Conservation (phyloP, 257 asterid genomes). For the Nyctanthes arbortristis region DNA sequence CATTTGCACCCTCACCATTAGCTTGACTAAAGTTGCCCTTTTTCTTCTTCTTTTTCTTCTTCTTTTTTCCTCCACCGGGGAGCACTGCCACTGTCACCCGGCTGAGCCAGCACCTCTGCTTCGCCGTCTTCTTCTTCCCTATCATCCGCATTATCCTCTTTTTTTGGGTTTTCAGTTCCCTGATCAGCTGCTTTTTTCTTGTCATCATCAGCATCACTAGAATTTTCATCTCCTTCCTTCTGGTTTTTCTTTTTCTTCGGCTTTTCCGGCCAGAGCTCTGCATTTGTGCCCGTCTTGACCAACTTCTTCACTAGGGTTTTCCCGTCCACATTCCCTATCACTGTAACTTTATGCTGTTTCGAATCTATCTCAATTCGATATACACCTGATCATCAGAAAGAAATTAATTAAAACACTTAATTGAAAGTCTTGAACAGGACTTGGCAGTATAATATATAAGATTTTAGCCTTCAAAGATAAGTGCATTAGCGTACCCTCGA, state of each 20-base stretch:
- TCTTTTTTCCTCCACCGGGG: slow-evolving; percentile 19
- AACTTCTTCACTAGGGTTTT: slow-evolving; percentile 60
- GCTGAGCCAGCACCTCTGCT: slow-evolving; percentile 15
- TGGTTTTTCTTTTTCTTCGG: slow-evolving; percentile 22
- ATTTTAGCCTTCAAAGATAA: background rate
- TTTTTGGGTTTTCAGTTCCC: slow-evolving; percentile 27
- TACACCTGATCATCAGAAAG: slow-evolving; percentile 44
- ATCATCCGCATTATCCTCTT: slow-evolving; percentile 16
- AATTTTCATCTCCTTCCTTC: slow-evolving; percentile 24
- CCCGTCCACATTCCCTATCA: slow-evolving; percentile 58
- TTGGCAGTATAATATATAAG: no score
- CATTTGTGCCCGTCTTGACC: slow-evolving; percentile 51
- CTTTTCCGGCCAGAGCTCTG: slow-evolving; percentile 53
- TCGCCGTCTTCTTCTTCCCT: slow-evolving; percentile 36
- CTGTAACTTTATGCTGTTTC: slow-evolving; percentile 58
- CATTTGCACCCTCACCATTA: slow-evolving; percentile 30
- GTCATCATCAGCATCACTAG: slow-evolving; percentile 8
- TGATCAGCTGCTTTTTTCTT: no score
- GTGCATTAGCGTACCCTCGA: no score
- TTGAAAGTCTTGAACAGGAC: no score
- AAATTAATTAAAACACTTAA: background rate
- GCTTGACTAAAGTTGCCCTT: slow-evolving; percentile 25
- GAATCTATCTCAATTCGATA: slow-evolving; percentile 58
- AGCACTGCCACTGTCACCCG: slow-evolving; percentile 31
- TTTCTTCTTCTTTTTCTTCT: slow-evolving; percentile 47